Conservation (phyloP, 2,329 filamentous ascomycete genomes). For the Talaromyces funiculosus region DNA sequence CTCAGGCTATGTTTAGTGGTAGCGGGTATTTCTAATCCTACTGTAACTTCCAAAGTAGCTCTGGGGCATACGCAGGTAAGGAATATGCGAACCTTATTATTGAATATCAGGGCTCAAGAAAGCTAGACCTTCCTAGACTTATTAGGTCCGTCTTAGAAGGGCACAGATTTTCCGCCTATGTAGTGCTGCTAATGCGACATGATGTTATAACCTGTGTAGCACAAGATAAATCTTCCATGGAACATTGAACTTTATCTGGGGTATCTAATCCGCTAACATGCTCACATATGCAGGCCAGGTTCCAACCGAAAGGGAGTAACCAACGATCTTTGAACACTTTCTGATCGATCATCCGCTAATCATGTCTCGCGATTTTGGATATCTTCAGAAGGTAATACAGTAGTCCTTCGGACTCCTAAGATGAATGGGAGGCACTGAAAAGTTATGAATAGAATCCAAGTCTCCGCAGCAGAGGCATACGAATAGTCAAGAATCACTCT, state of each 20-base stretch:
- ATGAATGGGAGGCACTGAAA: neutral
- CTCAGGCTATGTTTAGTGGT: neutral
- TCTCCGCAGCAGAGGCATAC: neutral
- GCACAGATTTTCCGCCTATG: no score
- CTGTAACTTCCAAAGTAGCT: neutral
- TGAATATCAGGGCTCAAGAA: neutral
- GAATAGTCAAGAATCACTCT: neutral
- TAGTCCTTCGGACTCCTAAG: neutral
- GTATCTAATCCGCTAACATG: no score
- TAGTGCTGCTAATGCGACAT: neutral
- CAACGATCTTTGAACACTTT: neutral
- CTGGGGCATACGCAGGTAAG: neutral
- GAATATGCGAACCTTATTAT: neutral
- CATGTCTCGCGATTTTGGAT: neutral
- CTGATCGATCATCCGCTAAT: neutral
- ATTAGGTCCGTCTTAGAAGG: no score
- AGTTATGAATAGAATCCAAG: neutral
- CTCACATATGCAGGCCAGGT: neutral
- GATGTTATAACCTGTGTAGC: no score
- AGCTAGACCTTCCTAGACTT: no score
- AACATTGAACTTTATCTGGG: no score
- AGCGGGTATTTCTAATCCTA: neutral
- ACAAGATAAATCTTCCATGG: no score
- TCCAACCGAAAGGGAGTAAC: neutral
- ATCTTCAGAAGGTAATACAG: neutral